Evolutionary conservation across 2,329 filamentous ascomycete genomes (phyloP), one percentile per base, ranked within the genome.

Genomic region (Huntiella bhutanensis): DNA sequence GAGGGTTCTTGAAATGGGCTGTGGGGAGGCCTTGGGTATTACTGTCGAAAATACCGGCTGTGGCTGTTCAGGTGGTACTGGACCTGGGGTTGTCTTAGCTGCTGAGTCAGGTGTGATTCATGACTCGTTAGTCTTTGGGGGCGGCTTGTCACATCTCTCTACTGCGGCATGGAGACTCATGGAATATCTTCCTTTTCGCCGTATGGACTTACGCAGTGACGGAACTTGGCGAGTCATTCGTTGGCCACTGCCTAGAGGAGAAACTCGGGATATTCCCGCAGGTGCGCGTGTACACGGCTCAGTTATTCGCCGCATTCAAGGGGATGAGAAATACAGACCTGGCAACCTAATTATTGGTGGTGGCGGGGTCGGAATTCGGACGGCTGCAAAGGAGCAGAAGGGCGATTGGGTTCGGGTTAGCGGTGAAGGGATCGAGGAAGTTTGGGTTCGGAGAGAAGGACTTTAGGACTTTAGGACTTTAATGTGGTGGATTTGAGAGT

Each of bases 331-430:
- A 0, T 91, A 88, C 55, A 68, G 83, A 0, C 83, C 83, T 0
- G 83, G 83, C 0, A 91, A 91, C 51, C 58, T 91, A 45, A 85
- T 91, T 50, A 61, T 87, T 2, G 83, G 83, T 0, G 83, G 83
- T 1, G 83, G 83, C 12, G 83, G 83, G 0, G 65, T 82, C 28
- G 83, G 82, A 1, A 65, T 75, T 1, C 67, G 73, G 19, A 62
- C 54, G 6, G 82, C 82, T n/a, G 68, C 10, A 16, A 16, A 16
- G 16, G 22, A 40, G 16, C 15, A 40, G 22, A 16, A 16, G 12
- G 37, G 15, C 4, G 37, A 16, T 40, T 17, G 37, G 16, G 22
- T 16, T 10, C 19, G 15, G 7, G 15, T 10, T 17, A 22, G 22
- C 4, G 37, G n/a, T 40, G 37, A 10, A 40, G 15, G 16, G 12